Evolutionary conservation across 176 grass and related monocot species (phyloP), one percentile per base, ranked within the genome.

Genomic region (Carex kokanica): DNA sequence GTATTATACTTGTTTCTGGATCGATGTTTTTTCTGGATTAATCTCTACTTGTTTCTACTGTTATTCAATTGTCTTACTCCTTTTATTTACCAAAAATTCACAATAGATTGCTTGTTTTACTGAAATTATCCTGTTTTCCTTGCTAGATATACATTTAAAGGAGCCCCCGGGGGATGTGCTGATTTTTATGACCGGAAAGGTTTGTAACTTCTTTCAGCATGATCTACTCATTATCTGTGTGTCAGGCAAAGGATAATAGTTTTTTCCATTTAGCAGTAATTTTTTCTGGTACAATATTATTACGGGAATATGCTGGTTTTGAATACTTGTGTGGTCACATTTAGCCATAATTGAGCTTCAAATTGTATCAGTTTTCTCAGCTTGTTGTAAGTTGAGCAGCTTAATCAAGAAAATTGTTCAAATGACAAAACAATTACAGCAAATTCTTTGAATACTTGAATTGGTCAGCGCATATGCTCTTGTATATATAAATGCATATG

Each of bases 101-200:
- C 29, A 18, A 81, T 62, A 21, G 12, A 81, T 38, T 81, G 31
- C 0, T 60, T 61, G 29, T 79, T 56, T 56, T 58, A 25, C 78
- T 78, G 27, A 62, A 41, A 12, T 62, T 40, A 41, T 41, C 57
- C 71, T 24, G 9, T 89, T 82, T 66, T 64, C 59, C 23, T 89
- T 73, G 36, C 68, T 87, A 98, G 95, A 94, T 90, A 94, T 98
- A n/a, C 95, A 98, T 86, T 57, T 91, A n/a, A 92, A 85, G 82
- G 92, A 98, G 84, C 68, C 90, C 27, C 86, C 84, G 20, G 95
- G 95, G 4, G 95, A 98, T 91, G 82, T 98, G 25, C 88, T 98
- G 89, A 98, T 98, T 91, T 98, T 98, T 75, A 93, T 98, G 95
- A 98, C 92, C 29, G 95, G 95, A 90, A 92, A 94, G 95, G 95